A percentile compares a stretch with the other conserved stretches of the same genome.
Conservation (phyloP, 305 asterid genomes). For the Fraxinus xanthoxyloides region DNA sequence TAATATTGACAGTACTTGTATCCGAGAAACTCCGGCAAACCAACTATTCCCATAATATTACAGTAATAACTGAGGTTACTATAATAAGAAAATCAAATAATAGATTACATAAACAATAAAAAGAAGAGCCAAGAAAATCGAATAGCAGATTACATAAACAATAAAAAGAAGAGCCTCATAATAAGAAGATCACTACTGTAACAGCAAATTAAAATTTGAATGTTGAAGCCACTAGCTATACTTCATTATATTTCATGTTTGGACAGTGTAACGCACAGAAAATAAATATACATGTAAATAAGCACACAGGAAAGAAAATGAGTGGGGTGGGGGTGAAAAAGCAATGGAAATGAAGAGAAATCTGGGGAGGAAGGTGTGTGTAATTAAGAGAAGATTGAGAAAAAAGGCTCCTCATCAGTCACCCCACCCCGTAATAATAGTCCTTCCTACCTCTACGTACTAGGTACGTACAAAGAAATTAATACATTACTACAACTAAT, state of each 20-base stretch:
- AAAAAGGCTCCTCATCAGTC: slow-evolving; percentile 22
- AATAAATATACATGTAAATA: neutral
- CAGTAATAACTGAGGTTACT: slow-evolving; percentile 35
- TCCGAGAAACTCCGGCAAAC: slow-evolving; percentile 36
- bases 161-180: neutral
- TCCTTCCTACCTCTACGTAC: slow-evolving; percentile 18
- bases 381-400: slow-evolving; percentile 40
- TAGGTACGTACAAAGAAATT: neutral
- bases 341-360: slow-evolving; percentile 30
- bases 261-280: neutral
- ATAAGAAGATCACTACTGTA: neutral
- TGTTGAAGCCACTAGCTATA: neutral
- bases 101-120: neutral
- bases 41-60: slow-evolving; percentile 44
- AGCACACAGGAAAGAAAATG: slow-evolving; percentile 5
- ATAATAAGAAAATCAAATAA: neutral
- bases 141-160: neutral
- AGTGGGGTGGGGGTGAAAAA: neutral
- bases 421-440: slow-evolving; percentile 28
- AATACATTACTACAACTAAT: slow-evolving; percentile 1
- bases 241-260: neutral
- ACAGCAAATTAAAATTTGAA: neutral
- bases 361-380: slow-evolving; percentile 41
- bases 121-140: neutral
- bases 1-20: slow-evolving; percentile 13